Conservation (phyloP, 805 yeast species). For the Kuraishia ogatae region DNA sequence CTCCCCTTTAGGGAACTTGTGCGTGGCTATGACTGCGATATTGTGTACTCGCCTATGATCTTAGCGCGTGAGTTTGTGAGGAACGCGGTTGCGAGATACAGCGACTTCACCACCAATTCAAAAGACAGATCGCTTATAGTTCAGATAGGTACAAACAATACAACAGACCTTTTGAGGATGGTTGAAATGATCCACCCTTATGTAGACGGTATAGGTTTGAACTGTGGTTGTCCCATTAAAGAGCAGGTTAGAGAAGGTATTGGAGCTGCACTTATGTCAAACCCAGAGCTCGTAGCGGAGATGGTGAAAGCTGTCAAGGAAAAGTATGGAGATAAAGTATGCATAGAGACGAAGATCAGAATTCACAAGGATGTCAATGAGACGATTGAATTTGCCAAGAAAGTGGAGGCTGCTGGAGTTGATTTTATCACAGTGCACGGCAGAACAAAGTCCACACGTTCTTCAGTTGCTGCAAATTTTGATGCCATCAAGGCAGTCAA, state of each 20-base stretch:
- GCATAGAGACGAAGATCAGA: slow-evolving; percentile 86
- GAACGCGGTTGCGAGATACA: slow-evolving; percentile 66
- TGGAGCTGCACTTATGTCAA: slow-evolving; percentile 90
- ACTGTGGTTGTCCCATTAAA: slow-evolving; percentile 96
- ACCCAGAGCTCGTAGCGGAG: slow-evolving; percentile 67
- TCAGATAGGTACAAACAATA: slow-evolving; percentile 87
- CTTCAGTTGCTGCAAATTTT: slow-evolving; percentile 73
- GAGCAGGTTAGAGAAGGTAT: slow-evolving; percentile 95
- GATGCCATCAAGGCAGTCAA: slow-evolving; percentile 71
- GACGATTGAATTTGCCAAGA: slow-evolving; percentile 63
- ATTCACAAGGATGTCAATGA: slow-evolving; percentile 70
- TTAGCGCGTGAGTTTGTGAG: slow-evolving; percentile 91
- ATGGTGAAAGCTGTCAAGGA: slow-evolving; percentile 82
- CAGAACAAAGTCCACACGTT: slow-evolving; percentile 74
- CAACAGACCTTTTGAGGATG: slow-evolving; percentile 70
- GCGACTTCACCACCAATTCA: slow-evolving; percentile 79
- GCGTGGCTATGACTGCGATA: slow-evolving; percentile 65
- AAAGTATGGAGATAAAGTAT: slow-evolving; percentile 60
- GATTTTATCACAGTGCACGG: slow-evolving; percentile 95
- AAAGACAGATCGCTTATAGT: slow-evolving; percentile 68
- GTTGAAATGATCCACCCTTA: slow-evolving; percentile 85
- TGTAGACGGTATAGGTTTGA: slow-evolving; percentile 89
- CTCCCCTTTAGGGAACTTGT: slow-evolving; percentile 82
- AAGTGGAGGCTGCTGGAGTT: slow-evolving; percentile 80
- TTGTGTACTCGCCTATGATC: slow-evolving; percentile 94